Evolutionary conservation across 2,329 filamentous ascomycete species (phyloP), one percentile per base, ranked within the genome.

Genomic region (Plectosphaerella cucumerina): DNA sequence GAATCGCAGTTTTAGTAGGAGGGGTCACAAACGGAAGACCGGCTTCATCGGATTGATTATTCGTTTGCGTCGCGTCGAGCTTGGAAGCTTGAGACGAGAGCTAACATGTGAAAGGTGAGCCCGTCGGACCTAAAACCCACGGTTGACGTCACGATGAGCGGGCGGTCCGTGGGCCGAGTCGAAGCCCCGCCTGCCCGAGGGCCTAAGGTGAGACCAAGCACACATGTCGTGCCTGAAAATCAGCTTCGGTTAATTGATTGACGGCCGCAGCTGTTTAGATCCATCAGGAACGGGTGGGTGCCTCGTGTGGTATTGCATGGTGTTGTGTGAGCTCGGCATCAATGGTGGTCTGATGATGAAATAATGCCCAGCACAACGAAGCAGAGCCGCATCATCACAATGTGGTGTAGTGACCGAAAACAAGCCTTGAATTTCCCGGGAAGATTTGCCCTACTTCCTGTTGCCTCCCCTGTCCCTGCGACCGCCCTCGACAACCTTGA

Each of bases 401-500:
- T 20, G 45, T 39, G 44, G 44, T 48, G 26, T 10, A 31, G 12
- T 31, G 26, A 31, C 3, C 26, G 12, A 5, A 31, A 17, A 41
- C 26, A 31, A 4, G 4, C n/a, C n/a, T 8, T 31, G 26, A 9
- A 26, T 26, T 10, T 31, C 20, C 10, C 42, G 3, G 26, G 6
- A 5, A 31, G 9, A 31, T 8, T 8, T 4, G 26, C 15, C 57
- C 55, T 64, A 73, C 59, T 70, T 64, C 26, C 65, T 66, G 60
- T 74, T 76, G 45, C 71, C 71, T 10, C 47, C 47, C 51, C 72
- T 65, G 56, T 72, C 70, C 52, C 70, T 66, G 15, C 75, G 70
- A 20, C 76, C 76, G 21, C 64, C 63, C 52, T 80, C 76, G 58
- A 79, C 53, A 22, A 74, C 65, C 73, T 83, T 87, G 61, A 84